Evolutionary conservation across 164 flowering plant genomes (phyloP).

Genomic region (Taxillus chinensis): DNA sequence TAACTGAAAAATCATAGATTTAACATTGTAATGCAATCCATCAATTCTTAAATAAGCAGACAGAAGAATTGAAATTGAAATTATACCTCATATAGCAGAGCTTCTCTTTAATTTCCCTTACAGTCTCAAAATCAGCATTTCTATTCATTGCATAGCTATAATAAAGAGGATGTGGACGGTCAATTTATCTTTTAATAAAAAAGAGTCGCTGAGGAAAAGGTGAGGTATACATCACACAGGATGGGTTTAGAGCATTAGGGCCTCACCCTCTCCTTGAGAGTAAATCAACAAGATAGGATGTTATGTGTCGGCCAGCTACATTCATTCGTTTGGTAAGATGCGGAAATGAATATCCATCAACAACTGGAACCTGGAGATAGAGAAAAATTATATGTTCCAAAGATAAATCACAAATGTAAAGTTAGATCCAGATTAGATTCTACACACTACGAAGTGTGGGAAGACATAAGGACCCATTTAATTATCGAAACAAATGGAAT

Average conservation of each 20-base stretch:
- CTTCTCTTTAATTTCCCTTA: constrained; percentile 92
- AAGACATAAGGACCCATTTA: too few relatives aligned
- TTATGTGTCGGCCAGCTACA: constrained; percentile 96
- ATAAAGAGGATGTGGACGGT: constrained; percentile 10
- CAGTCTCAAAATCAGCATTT: constrained; percentile 88
- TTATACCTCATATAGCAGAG: constrained; percentile 87
- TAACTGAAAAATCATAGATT: constrained; percentile 41
- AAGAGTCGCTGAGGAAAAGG: constrained; percentile 2
- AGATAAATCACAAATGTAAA: not conserved
- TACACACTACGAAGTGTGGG: not conserved
- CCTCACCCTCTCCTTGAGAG: constrained; percentile 88
- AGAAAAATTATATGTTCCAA: not conserved
- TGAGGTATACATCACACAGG: not conserved
- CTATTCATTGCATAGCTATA: constrained; percentile 92
- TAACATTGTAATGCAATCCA: not conserved
- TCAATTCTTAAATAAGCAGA: constrained; percentile 3
- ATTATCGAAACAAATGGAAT: too few relatives aligned
- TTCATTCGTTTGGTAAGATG: constrained; percentile 99
- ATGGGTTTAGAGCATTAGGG: constrained; percentile 5
- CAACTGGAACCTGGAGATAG: constrained; percentile 81
- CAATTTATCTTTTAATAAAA: not conserved
- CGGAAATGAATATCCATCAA: constrained; percentile 98
- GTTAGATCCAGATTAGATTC: not conserved
- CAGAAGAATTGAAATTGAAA: constrained; percentile 1
- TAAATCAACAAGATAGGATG: constrained; percentile 95